Base-by-base conservation (phyloP, 306 rosid genomes). In the Cercis canadensis region DNA sequence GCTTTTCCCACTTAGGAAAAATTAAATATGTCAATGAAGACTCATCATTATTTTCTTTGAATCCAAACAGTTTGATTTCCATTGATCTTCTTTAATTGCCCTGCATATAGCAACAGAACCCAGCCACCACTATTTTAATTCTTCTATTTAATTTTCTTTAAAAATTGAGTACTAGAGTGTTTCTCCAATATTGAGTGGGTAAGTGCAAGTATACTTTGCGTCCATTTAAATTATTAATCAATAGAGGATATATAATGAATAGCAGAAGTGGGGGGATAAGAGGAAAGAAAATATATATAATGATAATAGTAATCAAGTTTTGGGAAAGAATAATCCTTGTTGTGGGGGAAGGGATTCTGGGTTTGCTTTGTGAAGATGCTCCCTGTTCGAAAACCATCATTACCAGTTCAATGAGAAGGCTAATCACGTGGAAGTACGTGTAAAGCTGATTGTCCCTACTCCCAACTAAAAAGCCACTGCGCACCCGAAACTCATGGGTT, bases 361-460 rank as follows among this genome's bases (percentile, higher is more conserved):
- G 77, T 76, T 70, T 70, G 39, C 53, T 79, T 60, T 18, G 11
- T 59, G 73, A 80, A 82, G 80, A 80, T 76, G 80, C 69, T 29
- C n/a, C 33, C 0, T 50, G 79, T 57, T 67, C 43, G 59, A 71
- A 65, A 83, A 74, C 8, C 44, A 88, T 88, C 62, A 83, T 88
- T 83, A 73, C 79, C 19, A 66, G 55, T 74, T 79, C 73, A 68
- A 79, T 77, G 77, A 75, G 73, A 67, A 46, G 65, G 70, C 85
- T 64, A 84, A 80, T 86, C 85, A 86, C 87, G 56, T 82, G 76
- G 75, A 79, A 74, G 46, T 72, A 83, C 87, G 90, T 79, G 89
- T 79, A 85, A 85, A 83, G 89, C 49, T 75, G 55, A 47, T 33
- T 37, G 86, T 66, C 86, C 85, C 87, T 54, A 81, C 77, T 62